A percentile compares a stretch with the other conserved stretches of the same genome.
These are phyloP conservation scores for Vicia villosa DNA, from an alignment of 306 rosid genomes.

Conservation along the genomic window DNA sequence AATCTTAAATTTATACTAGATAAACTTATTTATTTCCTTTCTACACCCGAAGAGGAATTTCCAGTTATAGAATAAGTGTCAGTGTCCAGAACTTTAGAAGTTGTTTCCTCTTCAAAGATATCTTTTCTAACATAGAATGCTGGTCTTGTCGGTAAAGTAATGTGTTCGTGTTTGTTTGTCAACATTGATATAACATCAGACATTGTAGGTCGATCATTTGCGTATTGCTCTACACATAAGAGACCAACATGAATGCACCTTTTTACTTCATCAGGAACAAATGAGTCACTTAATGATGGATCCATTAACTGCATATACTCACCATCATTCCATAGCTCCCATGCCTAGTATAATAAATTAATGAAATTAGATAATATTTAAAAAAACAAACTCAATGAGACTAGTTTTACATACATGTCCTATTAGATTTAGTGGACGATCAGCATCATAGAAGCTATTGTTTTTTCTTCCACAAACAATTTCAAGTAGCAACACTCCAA, in stretches of 20 bases:
- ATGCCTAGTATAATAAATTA: not conserved
- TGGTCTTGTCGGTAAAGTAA: constrained; percentile 24
- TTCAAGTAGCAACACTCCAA: too few species aligned
- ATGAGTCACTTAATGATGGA: constrained; percentile 10
- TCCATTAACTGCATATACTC: not conserved
- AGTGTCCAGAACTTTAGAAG: not conserved
- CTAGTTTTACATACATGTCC: too few species aligned
- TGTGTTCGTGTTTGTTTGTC: constrained; percentile 18
- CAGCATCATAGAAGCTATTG: too few species aligned
- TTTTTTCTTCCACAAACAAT: too few species aligned
- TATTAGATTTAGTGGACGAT: too few species aligned
- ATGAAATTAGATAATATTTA: too few species aligned
- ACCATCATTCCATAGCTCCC: constrained; percentile 30
- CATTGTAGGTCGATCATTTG: constrained; percentile 33
- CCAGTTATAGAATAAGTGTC: not conserved
- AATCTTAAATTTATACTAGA: too few species aligned
- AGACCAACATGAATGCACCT: constrained; percentile 1
- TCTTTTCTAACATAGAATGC: constrained; percentile 18
- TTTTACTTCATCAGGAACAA: constrained; percentile 1
- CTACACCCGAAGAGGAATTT: not conserved
- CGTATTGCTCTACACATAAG: constrained; percentile 17
- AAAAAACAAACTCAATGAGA: too few species aligned
- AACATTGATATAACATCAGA: not conserved
- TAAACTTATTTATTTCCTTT: too few species aligned
- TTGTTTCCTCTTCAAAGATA: not conserved